Evolutionary conservation across 176 grass and related monocot species (phyloP).

Genomic region (Phoenix roebelenii): DNA sequence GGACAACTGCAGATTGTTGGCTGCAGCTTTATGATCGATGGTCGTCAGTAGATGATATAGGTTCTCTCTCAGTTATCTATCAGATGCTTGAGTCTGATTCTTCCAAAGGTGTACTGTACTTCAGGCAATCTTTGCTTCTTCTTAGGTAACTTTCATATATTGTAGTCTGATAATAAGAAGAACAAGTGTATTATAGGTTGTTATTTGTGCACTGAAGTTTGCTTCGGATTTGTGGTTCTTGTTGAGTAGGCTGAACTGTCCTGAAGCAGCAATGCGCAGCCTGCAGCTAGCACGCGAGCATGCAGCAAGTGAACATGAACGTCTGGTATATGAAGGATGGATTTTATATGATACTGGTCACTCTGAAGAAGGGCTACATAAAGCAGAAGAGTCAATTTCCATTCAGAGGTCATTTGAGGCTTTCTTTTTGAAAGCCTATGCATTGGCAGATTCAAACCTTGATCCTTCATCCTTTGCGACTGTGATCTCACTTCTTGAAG

Average conservation of each 20-base stretch:
- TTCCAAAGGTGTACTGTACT: conserved; percentile 89
- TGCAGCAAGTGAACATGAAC: conserved; percentile 62
- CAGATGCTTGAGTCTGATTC: conserved; percentile 98
- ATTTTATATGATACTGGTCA: conserved; percentile 92
- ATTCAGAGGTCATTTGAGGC: conserved; percentile 91
- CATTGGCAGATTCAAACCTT: conserved; percentile 64
- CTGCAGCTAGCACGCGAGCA: conserved; percentile 70
- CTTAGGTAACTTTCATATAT: conserved; percentile 51
- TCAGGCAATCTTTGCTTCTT: conserved; percentile 97
- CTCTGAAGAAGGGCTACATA: conserved; percentile 71
- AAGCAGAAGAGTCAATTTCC: conserved; percentile 77
- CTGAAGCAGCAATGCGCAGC: conserved; percentile 83
- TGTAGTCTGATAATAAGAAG: too few relatives aligned
- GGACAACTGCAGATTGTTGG: conserved; percentile 97
- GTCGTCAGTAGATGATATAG: conserved; percentile 98
- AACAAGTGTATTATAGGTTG: too few relatives aligned
- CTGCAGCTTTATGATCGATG: conserved; percentile 93
- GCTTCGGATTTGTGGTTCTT: conserved; percentile 8
- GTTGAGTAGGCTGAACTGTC: conserved; percentile 59
- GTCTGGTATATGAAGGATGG: conserved; percentile 83
- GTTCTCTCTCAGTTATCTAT: conserved; percentile 93
- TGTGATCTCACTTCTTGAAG: conserved; percentile 81
- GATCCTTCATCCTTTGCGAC: conserved; percentile 66
- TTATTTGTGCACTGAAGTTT: background rate
- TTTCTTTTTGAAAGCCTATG: conserved; percentile 93